A percentile compares a stretch with the other conserved stretches of the same genome.
Evolutionary conservation across 1,284 basidiomycete genomes (phyloP).

Genomic region (Wallemia mellicola): DNA sequence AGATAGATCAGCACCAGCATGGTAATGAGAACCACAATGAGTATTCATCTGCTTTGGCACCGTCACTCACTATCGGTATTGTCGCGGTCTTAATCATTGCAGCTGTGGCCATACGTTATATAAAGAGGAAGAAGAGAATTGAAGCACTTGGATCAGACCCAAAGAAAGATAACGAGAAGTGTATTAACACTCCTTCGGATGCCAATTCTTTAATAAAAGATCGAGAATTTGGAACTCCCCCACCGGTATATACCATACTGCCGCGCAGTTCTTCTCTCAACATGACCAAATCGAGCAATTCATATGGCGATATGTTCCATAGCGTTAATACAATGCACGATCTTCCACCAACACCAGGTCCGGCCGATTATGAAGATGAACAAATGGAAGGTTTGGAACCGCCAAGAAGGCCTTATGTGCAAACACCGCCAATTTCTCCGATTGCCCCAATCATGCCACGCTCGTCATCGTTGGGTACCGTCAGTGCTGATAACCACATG

Average conservation of each 20-base stretch:
- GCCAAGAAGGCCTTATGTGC: not conserved
- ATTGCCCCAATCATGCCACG: not conserved
- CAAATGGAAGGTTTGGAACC: not conserved
- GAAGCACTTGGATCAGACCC: not conserved
- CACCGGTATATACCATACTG: not conserved
- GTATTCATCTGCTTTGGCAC: not conserved
- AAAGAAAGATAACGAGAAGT: not conserved
- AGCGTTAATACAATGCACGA: not conserved
- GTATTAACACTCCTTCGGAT: not conserved
- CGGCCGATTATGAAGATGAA: not conserved
- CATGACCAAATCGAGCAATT: not conserved
- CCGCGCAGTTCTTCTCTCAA: not conserved
- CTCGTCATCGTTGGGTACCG: not conserved
- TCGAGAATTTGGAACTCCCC: not conserved
- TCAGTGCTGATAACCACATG: not conserved
- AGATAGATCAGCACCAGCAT: not conserved
- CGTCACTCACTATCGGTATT: not conserved
- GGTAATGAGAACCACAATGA: not conserved
- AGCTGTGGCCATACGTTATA: not conserved
- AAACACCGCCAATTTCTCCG: not conserved
- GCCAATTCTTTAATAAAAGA: not conserved
- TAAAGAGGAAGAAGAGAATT: not conserved
- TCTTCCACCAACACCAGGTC: not conserved
- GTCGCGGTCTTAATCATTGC: not conserved
- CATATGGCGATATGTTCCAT: too few species aligned